Evolutionary conservation across 768 basidiomycete species (phyloP).

Genomic region (Tremella fuciformis): DNA sequence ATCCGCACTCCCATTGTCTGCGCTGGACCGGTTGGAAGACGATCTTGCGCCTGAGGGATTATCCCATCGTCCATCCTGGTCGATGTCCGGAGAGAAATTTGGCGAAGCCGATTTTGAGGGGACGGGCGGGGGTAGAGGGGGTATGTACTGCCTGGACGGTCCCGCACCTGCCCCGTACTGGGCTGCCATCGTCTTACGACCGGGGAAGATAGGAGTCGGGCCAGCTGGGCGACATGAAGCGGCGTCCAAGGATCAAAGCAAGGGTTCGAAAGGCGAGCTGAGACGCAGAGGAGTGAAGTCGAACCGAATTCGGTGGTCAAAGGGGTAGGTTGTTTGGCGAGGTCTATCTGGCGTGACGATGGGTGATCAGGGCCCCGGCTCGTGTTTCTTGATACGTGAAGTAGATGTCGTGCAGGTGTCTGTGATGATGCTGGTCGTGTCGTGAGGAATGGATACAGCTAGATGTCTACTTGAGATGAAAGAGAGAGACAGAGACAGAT

Average conservation of each 20-base stretch:
- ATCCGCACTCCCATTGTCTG: constrained; percentile 1
- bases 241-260: background rate
- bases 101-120: constrained; percentile 8
- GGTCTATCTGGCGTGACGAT: background rate
- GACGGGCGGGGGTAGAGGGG: constrained; percentile 9
- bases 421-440: too few species aligned
- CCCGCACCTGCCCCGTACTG: constrained; percentile 8
- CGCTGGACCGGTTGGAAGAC: background rate
- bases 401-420: too few species aligned
- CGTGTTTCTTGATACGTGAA: too few species aligned
- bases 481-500: too few species aligned
- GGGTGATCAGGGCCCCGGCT: background rate
- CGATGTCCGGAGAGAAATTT: background rate
- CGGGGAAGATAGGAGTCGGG: background rate
- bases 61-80: background rate
- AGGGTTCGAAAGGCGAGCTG: background rate
- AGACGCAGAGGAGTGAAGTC: background rate
- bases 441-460: too few species aligned
- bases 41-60: background rate
- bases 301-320: background rate
- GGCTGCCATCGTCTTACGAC: background rate
- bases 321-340: background rate
- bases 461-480: too few species aligned
- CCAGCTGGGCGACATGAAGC: too few species aligned
- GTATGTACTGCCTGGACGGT: constrained; percentile 1